A percentile compares a stretch with the other conserved stretches of the same genome.
Conservation (phyloP, 768 basidiomycete species). For the Mycena maculata region DNA sequence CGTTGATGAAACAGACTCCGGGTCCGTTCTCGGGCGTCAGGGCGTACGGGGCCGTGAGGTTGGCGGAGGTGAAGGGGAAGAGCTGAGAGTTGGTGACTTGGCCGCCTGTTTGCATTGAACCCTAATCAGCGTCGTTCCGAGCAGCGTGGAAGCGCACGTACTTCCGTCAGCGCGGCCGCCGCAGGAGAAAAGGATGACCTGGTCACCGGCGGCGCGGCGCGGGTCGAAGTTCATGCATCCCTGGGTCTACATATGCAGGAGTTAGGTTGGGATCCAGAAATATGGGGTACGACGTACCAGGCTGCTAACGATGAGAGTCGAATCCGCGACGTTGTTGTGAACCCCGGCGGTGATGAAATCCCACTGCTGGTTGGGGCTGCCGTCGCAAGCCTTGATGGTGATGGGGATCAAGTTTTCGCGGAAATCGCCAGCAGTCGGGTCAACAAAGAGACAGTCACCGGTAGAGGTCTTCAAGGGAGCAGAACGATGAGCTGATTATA, state of each 20-base stretch:
- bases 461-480: slow-evolving; percentile 20
- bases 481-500: background rate
- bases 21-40: slow-evolving; percentile 32
- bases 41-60: slow-evolving; percentile 27
- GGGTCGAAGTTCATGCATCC: slow-evolving; percentile 35
- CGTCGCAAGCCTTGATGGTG: slow-evolving; percentile 41
- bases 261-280: background rate
- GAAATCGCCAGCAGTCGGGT: slow-evolving; percentile 44
- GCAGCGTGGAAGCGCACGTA: too few relatives aligned
- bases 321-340: slow-evolving; percentile 43
- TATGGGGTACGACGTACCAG: slow-evolving; percentile 7
- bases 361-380: slow-evolving; percentile 45
- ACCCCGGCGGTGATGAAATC: slow-evolving; percentile 48
- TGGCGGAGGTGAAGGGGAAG: slow-evolving; percentile 34
- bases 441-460: slow-evolving; percentile 42
- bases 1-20: slow-evolving; percentile 30
- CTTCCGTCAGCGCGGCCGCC: slow-evolving; percentile 32
- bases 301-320: slow-evolving; percentile 45
- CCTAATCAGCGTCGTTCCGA: too few relatives aligned
- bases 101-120: slow-evolving; percentile 17
- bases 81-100: slow-evolving; percentile 37
- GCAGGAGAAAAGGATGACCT: slow-evolving; percentile 35
- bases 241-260: slow-evolving; percentile 11
- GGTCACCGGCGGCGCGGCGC: slow-evolving; percentile 32
- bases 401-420: slow-evolving; percentile 47